A percentile compares a stretch with the other conserved stretches of the same genome.
These are phyloP conservation scores for Amanita thiersii DNA, from an alignment of 768 basidiomycete genomes.

Conservation along the genomic window DNA sequence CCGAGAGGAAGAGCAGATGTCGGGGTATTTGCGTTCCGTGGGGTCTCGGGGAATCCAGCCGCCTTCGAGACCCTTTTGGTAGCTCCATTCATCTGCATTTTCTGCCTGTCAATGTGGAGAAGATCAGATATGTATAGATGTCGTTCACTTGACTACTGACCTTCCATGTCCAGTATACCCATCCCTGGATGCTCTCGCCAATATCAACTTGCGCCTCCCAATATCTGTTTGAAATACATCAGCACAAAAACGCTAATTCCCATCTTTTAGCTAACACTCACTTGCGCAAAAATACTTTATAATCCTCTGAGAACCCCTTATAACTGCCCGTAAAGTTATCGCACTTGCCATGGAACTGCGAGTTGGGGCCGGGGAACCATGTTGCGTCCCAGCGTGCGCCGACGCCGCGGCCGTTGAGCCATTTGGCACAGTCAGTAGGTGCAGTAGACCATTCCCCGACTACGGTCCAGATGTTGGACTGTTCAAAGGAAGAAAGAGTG, in stretches of 20 bases:
- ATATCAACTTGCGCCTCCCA: slow-evolving; percentile 77
- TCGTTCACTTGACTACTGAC: slow-evolving; percentile 24
- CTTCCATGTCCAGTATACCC: slow-evolving; percentile 81
- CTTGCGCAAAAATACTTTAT: slow-evolving; percentile 56
- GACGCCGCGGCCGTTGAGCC: slow-evolving; percentile 71
- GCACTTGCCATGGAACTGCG: slow-evolving; percentile 52
- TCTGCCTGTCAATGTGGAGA: slow-evolving; percentile 34
- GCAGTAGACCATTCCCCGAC: slow-evolving; percentile 78
- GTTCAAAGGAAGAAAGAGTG: slow-evolving; percentile 36
- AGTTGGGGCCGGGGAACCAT: slow-evolving; percentile 30
- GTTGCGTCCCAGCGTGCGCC: slow-evolving; percentile 75
- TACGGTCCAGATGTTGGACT: slow-evolving; percentile 61
- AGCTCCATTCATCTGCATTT: slow-evolving; percentile 70
- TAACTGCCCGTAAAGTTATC: slow-evolving; percentile 53
- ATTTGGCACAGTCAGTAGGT: slow-evolving; percentile 65
- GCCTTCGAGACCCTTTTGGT: slow-evolving; percentile 61
- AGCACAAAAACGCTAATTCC: too few species aligned
- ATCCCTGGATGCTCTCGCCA: slow-evolving; percentile 64
- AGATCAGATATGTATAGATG: not conserved
- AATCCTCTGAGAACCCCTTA: slow-evolving; percentile 48
- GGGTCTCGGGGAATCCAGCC: slow-evolving; percentile 76
- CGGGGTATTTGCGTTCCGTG: slow-evolving; percentile 54
- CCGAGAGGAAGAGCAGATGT: slow-evolving; percentile 41
- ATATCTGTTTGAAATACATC: slow-evolving; percentile 31
- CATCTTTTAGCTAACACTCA: too few species aligned